Evolutionary conservation across 2,329 filamentous ascomycete species (phyloP).

Genomic region (Botrytis medusae): DNA sequence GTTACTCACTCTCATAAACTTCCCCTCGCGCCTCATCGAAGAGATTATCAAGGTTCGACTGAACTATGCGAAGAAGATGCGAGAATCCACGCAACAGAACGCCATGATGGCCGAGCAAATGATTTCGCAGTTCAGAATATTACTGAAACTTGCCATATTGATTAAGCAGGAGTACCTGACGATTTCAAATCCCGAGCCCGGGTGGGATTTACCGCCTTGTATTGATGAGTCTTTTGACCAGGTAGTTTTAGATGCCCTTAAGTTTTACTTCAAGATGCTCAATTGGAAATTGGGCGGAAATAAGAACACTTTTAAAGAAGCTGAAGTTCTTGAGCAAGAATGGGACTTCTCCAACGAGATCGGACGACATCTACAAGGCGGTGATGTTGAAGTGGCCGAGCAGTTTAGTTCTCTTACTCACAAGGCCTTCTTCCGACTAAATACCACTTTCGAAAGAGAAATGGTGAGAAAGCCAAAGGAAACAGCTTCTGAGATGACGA

Average conservation of each 20-base stretch:
- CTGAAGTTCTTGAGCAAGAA: slow-evolving; percentile 93
- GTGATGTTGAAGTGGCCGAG: slow-evolving; percentile 94
- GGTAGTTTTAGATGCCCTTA: slow-evolving; percentile 86
- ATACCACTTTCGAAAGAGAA: slow-evolving; percentile 88
- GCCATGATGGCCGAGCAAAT: slow-evolving; percentile 95
- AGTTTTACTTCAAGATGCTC: slow-evolving; percentile 98
- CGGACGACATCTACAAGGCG: slow-evolving; percentile 84
- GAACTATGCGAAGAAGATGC: slow-evolving; percentile 91
- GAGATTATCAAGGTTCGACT: slow-evolving; percentile 93
- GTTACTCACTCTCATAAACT: slow-evolving; percentile 92
- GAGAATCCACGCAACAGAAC: slow-evolving; percentile 88
- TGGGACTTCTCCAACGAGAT: slow-evolving; percentile 98
- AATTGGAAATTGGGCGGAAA: slow-evolving; percentile 98
- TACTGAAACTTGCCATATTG: slow-evolving; percentile 85
- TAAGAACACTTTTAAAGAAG: slow-evolving; percentile 99
- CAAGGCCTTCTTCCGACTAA: slow-evolving; percentile 86
- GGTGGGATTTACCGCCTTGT: slow-evolving; percentile 93
- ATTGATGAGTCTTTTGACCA: slow-evolving; percentile 96
- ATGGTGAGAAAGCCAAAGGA: slow-evolving; percentile 82
- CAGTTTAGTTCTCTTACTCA: slow-evolving; percentile 94
- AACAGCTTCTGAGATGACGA: slow-evolving; percentile 85
- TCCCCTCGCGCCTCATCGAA: slow-evolving; percentile 91
- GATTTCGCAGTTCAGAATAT: slow-evolving; percentile 93
- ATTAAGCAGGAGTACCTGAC: slow-evolving; percentile 88
- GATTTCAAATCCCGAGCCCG: slow-evolving; percentile 82